Evolutionary conservation across 208 protist genomes (phyloP), one percentile per base, ranked within the genome.

Genomic region (Trypanosoma rangeli): DNA sequence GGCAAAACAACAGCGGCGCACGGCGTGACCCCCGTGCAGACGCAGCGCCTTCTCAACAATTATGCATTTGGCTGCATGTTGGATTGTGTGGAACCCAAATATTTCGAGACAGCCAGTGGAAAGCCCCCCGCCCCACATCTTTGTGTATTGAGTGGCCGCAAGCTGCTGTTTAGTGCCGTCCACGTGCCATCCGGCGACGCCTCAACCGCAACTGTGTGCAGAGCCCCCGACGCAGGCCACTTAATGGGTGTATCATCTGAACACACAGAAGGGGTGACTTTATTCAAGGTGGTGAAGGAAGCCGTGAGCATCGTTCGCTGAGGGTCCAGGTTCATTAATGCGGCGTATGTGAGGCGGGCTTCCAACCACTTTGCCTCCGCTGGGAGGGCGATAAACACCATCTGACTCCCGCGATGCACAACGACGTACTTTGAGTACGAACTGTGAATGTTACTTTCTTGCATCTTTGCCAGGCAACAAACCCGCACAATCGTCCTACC

Each of bases 391-490:
- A 76, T 13, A 46, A 70, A 70, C 5, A 76, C 58, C 49, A 29
- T 59, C 39, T 50, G 35, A 4, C 59, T 70, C 13, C 64, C 57
- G 12, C 24, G 49, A 24, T 76, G 58, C 20, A 76, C 64, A 35
- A 76, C 54, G 15, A 76, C 48, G 33, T 55, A 60, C 20, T 65
- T 54, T 39, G 71, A 64, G 46, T 76, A 70, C 28, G 58, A 70
- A 0, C 9, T 8, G 29, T 76, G 63, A 50, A 76, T 70, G 31
- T 76, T 76, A 37, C 57, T 76, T 53, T 70, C 71, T 35, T 66
- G 55, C 71, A 76, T 76, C 37, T 28, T 50, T 35, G 12, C 31
- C 13, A 35, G 9, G 54, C 54, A 31, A 35, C 18, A 35, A 35
- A 5, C 1, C 9, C 49, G 12, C n/a, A 24, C 7, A 24, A 24